Base-by-base conservation (phyloP, 2,329 filamentous ascomycete genomes). In the Pseudogymnoascus sp. region DNA sequence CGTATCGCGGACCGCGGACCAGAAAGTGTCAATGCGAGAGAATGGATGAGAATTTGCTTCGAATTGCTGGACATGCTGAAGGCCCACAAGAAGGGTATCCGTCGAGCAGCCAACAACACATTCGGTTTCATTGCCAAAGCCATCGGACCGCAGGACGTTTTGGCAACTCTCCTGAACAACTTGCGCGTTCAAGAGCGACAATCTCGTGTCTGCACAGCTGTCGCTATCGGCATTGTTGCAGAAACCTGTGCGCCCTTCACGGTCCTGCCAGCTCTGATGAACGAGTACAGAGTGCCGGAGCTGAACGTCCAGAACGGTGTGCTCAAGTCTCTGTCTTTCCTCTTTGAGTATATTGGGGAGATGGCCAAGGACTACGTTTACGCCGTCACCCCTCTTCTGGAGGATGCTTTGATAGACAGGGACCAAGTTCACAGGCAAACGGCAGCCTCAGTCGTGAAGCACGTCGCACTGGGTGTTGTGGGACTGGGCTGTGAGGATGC, bases 331-430 rank as follows among this genome's bases (percentile, higher is more conserved):
- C 83, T 99, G 61, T 96, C 91, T 5, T 99, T 99, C 83, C 82
- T 99, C 65, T 99, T 97, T 73, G 95, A 99, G 74, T 99, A 99
- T 77, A 99, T 99, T 74, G 95, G 95, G 66, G 95, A 99, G 77
- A 97, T 99, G 95, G 91, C 92, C 67, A 99, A 97, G 78, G 95
- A 99, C 76, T 99, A 99, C 74, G 95, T 99, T 73, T 99, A 99
- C 72, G 95, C 96, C 16, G 93, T 99, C 35, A 97, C 93, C 1
- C 95, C 95, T 5, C 81, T 99, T 8, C 87, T 99, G 1, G 95
- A 99, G 74, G 95, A 99, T 73, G 95, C 96, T 2, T 87, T 99
- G 65, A 97, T 97, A 76, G 95, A 99, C 75, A 88, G 95, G 65
- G 95, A 99, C 75, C 95, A 99, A 78, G 95, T 99, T 1, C 95